Evolutionary conservation across 805 yeast genomes (phyloP).

Genomic region (Candida silvicultrix): DNA sequence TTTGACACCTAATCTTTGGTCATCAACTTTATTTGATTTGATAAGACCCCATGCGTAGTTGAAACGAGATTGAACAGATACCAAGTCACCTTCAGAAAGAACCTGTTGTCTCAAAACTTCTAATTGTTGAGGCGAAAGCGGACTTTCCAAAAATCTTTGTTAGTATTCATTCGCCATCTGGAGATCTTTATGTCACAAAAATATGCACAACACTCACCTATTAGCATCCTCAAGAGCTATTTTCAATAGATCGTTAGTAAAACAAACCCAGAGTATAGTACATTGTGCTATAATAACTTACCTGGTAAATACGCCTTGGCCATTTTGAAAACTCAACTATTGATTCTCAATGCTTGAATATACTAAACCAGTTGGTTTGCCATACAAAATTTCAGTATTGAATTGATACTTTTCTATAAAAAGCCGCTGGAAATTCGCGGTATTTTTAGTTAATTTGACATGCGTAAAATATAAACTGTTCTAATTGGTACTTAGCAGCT

Average conservation of each 20-base stretch:
- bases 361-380: not conserved
- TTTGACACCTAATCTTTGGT: slow-evolving; percentile 75
- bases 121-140: slow-evolving; percentile 70
- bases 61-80: slow-evolving; percentile 78
- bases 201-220: slow-evolving; percentile 15
- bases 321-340: not conserved
- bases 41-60: slow-evolving; percentile 96
- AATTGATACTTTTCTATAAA: no score
- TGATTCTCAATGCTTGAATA: not conserved
- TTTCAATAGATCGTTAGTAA: not conserved
- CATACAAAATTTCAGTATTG: not conserved
- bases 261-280: not conserved
- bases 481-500: not conserved
- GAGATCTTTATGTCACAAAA: not conserved
- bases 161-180: not conserved
- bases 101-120: slow-evolving; percentile 73
- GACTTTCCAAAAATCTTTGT: slow-evolving; percentile 27
- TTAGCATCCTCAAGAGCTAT: slow-evolving; percentile 24
- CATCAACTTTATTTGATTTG: slow-evolving; percentile 54
- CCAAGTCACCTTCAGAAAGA: slow-evolving; percentile 71
- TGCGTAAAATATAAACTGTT: not conserved
- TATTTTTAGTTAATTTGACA: not conserved
- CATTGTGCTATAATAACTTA: slow-evolving; percentile 1
- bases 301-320: slow-evolving; percentile 16
- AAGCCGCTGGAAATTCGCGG: not conserved